A percentile compares a stretch with the other conserved stretches of the same genome.
Evolutionary conservation across 2,329 filamentous ascomycete species (phyloP).

Genomic region (Botrytis aclada): DNA sequence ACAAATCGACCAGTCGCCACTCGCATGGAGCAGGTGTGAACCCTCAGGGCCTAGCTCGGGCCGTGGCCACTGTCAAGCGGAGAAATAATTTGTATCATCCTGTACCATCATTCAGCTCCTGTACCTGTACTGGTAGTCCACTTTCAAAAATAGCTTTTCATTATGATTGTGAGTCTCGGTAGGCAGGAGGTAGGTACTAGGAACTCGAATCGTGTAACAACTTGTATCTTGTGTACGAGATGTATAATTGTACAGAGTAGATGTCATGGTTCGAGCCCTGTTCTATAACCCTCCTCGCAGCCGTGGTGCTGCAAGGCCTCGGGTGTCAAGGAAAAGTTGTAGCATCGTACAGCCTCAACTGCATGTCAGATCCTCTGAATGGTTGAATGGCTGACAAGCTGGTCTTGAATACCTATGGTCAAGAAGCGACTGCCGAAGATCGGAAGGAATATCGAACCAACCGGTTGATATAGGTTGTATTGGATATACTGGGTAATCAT

Average conservation of each 20-base stretch:
- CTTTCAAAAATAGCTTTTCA: constrained; percentile 3
- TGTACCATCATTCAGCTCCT: neutral
- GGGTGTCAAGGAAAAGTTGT: neutral
- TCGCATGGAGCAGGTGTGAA: constrained; percentile 1
- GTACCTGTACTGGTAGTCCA: neutral
- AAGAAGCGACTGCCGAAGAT: neutral
- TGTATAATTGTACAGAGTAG: neutral
- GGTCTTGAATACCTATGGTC: neutral
- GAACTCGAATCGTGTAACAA: neutral
- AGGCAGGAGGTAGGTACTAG: no score
- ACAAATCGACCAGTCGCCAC: neutral
- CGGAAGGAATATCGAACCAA: neutral
- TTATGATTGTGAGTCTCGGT: neutral
- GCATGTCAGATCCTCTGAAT: neutral
- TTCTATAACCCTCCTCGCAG: neutral
- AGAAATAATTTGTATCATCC: constrained; percentile 7
- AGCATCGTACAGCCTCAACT: neutral
- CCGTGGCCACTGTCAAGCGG: neutral
- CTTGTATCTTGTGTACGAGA: neutral
- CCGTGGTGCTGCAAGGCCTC: neutral
- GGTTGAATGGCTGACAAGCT: neutral
- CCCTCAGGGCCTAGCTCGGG: constrained; percentile 7
- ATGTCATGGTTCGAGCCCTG: neutral
- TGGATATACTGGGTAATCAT: neutral
- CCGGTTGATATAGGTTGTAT: neutral